Evolutionary conservation across 2,329 filamentous ascomycete genomes (phyloP).

Genomic region (Coniella vitis): DNA sequence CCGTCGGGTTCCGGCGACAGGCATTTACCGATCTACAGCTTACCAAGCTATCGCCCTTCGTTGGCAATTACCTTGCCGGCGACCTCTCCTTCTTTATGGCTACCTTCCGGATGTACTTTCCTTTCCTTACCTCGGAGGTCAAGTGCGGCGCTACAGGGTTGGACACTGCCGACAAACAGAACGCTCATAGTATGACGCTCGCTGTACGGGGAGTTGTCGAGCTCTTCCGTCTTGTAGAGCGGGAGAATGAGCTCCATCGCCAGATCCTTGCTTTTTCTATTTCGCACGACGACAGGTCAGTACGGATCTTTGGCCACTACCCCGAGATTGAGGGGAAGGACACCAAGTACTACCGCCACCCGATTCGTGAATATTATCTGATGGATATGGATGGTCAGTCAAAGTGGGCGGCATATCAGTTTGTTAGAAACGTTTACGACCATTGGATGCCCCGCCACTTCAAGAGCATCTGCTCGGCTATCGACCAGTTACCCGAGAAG

Average conservation of each 20-base stretch:
- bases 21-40: no score
- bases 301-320: slow-evolving; percentile 36
- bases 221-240: no score
- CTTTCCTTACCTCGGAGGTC: no score
- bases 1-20: no score
- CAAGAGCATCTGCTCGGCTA: slow-evolving; percentile 29
- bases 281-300: slow-evolving; percentile 27
- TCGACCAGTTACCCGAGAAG: slow-evolving; percentile 18
- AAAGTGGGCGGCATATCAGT: slow-evolving; percentile 31
- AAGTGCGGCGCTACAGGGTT: no score
- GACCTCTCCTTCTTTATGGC: no score
- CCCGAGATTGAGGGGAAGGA: slow-evolving; percentile 19
- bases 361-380: slow-evolving; percentile 28
- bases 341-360: slow-evolving; percentile 31
- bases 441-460: slow-evolving; percentile 30
- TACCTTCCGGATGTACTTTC: no score
- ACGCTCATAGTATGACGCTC: no score
- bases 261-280: slow-evolving; percentile 38
- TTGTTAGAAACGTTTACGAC: slow-evolving; percentile 30
- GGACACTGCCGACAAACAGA: no score
- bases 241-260: slow-evolving; percentile 25
- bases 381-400: slow-evolving; percentile 25
- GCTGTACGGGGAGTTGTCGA: no score
- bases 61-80: no score
- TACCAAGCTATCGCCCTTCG: no score